phyloP scores from a whole-genome alignment of 805 yeast genomes.

The Kluyveromyces dobzhanskii region DNA sequence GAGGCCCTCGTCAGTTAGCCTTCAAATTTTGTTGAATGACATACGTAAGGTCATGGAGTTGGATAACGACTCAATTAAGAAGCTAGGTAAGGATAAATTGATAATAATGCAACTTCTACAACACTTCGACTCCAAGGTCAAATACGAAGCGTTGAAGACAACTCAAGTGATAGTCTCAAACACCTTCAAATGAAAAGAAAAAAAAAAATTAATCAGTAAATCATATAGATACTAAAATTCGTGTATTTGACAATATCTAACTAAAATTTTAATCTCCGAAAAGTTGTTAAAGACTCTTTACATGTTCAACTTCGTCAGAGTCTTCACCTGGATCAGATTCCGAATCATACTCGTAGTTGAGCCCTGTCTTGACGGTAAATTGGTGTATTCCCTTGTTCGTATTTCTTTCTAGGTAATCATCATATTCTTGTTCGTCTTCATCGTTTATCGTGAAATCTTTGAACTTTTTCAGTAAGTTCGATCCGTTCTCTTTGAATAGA shows the following conservation, averaged over 20 bases:
- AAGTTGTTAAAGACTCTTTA: no score
- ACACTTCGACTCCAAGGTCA: constrained; percentile 74
- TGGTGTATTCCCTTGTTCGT: constrained; percentile 12
- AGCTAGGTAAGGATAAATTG: constrained; percentile 56
- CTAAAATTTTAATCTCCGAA: background rate
- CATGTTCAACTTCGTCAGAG: constrained; percentile 4
- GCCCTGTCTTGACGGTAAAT: constrained; percentile 20
- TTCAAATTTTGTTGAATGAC: constrained; percentile 63
- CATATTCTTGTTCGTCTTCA: constrained; percentile 25
- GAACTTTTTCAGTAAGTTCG: constrained; percentile 17
- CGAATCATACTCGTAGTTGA: constrained; percentile 23
- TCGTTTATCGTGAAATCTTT: constrained; percentile 27
- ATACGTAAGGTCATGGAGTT: constrained; percentile 52
- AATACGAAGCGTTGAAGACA: constrained; percentile 90
- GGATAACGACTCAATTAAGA: constrained; percentile 51
- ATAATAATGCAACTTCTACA: constrained; percentile 79
- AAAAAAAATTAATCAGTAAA: no score
- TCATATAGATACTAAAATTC: background rate
- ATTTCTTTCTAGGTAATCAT: constrained; percentile 5
- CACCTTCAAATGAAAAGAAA: constrained; percentile 39
- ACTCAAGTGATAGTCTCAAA: constrained; percentile 91
- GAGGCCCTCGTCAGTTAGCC: constrained; percentile 26
- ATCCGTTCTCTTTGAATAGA: constrained; percentile 2
- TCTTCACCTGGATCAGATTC: constrained; percentile 14
- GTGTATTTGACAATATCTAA: constrained; percentile 1